phyloP scores from a whole-genome alignment of 2,329 filamentous ascomycete species.

The Harringtonia lauricola region DNA sequence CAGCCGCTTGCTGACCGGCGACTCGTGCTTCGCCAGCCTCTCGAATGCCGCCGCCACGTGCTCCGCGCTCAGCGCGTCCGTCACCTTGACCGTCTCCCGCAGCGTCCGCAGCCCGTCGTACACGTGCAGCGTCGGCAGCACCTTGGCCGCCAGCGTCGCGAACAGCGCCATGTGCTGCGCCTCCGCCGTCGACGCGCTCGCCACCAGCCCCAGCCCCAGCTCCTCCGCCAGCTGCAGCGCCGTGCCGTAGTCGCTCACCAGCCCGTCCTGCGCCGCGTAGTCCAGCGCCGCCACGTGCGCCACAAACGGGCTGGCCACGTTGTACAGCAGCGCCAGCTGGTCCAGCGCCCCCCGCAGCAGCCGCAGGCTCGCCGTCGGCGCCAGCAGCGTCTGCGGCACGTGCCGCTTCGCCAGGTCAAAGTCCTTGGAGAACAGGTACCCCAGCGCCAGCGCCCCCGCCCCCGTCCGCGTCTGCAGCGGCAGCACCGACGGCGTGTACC shows the following conservation, averaged over 20 bases:
- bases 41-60: conserved; percentile 56
- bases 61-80: conserved; percentile 56
- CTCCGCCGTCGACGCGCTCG: conserved; percentile 80
- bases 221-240: conserved; percentile 78
- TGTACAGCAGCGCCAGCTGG: conserved; percentile 84
- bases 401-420: conserved; percentile 86
- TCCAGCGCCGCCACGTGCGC: conserved; percentile 88
- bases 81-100: conserved; percentile 60
- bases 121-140: conserved; percentile 68
- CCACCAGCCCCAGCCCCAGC: conserved; percentile 74
- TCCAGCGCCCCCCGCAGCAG: conserved; percentile 77
- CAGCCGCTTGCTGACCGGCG: conserved; percentile 54
- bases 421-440: conserved; percentile 96
- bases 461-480: conserved; percentile 79
- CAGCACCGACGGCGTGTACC: conserved; percentile 66
- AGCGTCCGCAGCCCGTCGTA: conserved; percentile 68
- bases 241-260: conserved; percentile 80
- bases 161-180: conserved; percentile 82
- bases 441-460: conserved; percentile 81
- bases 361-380: conserved; percentile 70
- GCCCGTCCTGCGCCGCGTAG: conserved; percentile 56
- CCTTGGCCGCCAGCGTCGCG: conserved; percentile 57
- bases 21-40: conserved; percentile 47
- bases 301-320: conserved; percentile 84
- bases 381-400: conserved; percentile 83